Conservation (phyloP, 2,329 filamentous ascomycete species). For the Scedosporium minutisporum region DNA sequence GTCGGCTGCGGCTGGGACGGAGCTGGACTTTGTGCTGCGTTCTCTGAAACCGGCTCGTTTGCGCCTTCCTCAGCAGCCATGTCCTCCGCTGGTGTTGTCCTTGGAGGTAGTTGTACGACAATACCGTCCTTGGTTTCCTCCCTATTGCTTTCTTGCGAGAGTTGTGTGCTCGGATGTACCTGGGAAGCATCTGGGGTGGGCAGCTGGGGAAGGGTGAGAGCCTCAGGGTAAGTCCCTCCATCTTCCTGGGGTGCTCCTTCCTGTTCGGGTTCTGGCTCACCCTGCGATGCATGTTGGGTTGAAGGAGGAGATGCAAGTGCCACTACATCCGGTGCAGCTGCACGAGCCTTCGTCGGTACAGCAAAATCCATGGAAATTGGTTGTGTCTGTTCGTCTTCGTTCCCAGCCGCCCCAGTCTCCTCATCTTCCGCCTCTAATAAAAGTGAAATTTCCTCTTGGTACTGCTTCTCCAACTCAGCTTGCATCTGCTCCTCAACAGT, state of each 20-base stretch:
- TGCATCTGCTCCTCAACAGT: background rate
- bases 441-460: background rate
- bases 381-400: background rate
- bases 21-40: background rate
- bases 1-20: background rate
- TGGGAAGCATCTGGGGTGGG: background rate
- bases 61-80: background rate
- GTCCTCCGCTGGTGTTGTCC: background rate
- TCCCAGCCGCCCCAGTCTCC: background rate
- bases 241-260: no score
- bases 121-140: background rate
- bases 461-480: slow-evolving; percentile 4
- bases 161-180: background rate
- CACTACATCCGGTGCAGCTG: background rate
- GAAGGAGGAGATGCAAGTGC: background rate
- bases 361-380: background rate
- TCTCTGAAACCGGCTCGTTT: background rate
- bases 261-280: background rate
- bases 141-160: background rate
- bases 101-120: background rate
- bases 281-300: background rate
- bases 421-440: background rate
- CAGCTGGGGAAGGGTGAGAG: background rate
- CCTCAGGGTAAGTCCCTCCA: no score
- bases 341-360: background rate